Evolutionary conservation across 345 rosid species (phyloP).

Genomic region (Heritiera fomes): DNA sequence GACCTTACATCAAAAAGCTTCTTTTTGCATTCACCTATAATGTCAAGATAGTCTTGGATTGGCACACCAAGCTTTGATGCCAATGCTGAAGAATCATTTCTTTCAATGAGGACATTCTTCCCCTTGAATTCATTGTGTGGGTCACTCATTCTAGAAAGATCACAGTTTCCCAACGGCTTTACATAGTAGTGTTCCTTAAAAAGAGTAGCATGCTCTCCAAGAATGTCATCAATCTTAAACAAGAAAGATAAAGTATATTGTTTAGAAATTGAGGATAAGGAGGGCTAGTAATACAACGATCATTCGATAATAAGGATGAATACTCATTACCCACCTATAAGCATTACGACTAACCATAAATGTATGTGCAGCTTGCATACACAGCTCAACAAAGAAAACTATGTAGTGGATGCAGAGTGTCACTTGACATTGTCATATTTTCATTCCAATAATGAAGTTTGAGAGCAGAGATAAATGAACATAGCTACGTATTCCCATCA

Average conservation of each 20-base stretch:
- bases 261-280: conserved; percentile 11
- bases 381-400: neutral
- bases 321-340: neutral
- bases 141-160: conserved; percentile 85
- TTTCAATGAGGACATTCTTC: conserved; percentile 80
- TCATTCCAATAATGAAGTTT: neutral
- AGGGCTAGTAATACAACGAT: neutral
- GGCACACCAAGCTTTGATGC: conserved; percentile 65
- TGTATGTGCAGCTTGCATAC: neutral
- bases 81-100: conserved; percentile 57
- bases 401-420: neutral
- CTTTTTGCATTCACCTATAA: conserved; percentile 69
- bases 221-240: conserved; percentile 68
- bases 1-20: conserved; percentile 75
- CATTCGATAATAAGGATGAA: neutral
- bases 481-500: neutral
- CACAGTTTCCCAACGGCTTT: conserved; percentile 81
- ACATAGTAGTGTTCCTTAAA: conserved; percentile 80
- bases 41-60: conserved; percentile 60
- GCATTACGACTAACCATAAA: neutral
- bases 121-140: conserved; percentile 82
- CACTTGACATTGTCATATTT: neutral
- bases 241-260: conserved; percentile 9
- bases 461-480: neutral
- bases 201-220: conserved; percentile 69